Evolutionary conservation across 2,329 filamentous ascomycete genomes (phyloP).

Genomic region (Graphilbum fragrans): DNA sequence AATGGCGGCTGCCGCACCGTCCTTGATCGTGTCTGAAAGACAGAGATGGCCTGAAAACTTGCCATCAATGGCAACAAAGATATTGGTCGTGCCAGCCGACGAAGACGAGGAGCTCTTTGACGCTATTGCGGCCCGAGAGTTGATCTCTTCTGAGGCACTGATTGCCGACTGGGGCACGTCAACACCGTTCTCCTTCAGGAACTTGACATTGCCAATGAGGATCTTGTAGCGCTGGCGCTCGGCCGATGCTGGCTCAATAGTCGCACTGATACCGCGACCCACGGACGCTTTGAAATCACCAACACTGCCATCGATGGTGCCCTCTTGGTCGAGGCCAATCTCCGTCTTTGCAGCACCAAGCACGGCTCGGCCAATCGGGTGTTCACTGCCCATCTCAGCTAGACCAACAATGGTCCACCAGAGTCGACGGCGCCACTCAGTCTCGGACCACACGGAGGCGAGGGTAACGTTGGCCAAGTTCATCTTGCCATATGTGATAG

Average conservation of each 20-base stretch:
- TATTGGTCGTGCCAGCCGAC: constrained; percentile 67
- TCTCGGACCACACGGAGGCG: constrained; percentile 55
- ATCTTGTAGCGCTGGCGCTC: constrained; percentile 63
- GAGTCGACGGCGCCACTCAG: constrained; percentile 55
- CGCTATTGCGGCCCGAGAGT: constrained; percentile 25
- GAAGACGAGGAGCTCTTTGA: constrained; percentile 9
- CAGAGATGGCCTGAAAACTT: constrained; percentile 71
- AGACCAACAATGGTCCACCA: constrained; percentile 97
- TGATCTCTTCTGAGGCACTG: constrained; percentile 48
- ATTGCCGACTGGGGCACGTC: constrained; percentile 51
- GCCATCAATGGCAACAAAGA: constrained; percentile 80
- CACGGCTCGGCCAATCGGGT: constrained; percentile 88
- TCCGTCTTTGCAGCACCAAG: constrained; percentile 62
- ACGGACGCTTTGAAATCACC: constrained; percentile 76
- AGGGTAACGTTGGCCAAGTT: constrained; percentile 66
- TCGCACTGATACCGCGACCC: constrained; percentile 73
- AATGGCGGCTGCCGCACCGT: constrained; percentile 69
- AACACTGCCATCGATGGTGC: constrained; percentile 67
- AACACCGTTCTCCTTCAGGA: constrained; percentile 60
- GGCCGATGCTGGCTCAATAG: constrained; percentile 62
- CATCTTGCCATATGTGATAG: constrained; percentile 91
- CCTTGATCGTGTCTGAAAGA: constrained; percentile 84
- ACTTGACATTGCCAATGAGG: constrained; percentile 72
- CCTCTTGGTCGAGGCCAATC: constrained; percentile 60
- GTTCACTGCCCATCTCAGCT: constrained; percentile 92